These are phyloP conservation scores for Rhizopogon vinicolor DNA, from an alignment of 768 basidiomycete genomes.

Conservation along the genomic window DNA sequence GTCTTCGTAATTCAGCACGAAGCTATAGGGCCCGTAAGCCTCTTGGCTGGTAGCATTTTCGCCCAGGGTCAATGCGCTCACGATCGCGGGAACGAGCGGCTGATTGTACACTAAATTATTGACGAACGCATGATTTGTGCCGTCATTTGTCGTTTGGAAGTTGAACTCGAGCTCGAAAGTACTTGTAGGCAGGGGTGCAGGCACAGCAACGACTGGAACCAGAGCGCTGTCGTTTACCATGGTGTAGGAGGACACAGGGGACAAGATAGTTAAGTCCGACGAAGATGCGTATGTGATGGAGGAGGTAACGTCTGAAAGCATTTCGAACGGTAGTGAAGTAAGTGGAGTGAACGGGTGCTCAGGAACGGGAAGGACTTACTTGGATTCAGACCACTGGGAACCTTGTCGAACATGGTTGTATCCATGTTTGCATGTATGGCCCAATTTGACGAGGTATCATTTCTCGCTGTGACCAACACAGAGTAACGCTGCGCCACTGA, in stretches of 20 bases:
- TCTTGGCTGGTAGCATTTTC: conserved; percentile 55
- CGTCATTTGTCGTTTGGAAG: conserved; percentile 85
- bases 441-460: conserved; percentile 83
- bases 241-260: conserved; percentile 51
- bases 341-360: background rate
- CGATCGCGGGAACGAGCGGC: conserved; percentile 69
- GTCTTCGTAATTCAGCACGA: conserved; percentile 69
- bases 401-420: conserved; percentile 79
- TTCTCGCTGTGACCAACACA: conserved; percentile 85
- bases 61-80: conserved; percentile 77
- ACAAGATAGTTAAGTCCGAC: conserved; percentile 47
- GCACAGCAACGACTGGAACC: conserved; percentile 52
- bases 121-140: conserved; percentile 80
- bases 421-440: conserved; percentile 91
- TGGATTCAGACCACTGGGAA: conserved; percentile 68
- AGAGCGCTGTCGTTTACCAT: conserved; percentile 65
- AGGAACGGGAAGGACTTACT: conserved; percentile 41
- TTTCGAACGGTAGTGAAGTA: background rate
- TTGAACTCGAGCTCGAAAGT: conserved; percentile 65
- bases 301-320: conserved; percentile 65
- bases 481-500: conserved; percentile 93
- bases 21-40: conserved; percentile 80
- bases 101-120: conserved; percentile 65
- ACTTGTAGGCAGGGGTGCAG: conserved; percentile 47
- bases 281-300: conserved; percentile 70